Conservation (phyloP, 78 protist genomes). For the Dictyostelium intermedium region DNA sequence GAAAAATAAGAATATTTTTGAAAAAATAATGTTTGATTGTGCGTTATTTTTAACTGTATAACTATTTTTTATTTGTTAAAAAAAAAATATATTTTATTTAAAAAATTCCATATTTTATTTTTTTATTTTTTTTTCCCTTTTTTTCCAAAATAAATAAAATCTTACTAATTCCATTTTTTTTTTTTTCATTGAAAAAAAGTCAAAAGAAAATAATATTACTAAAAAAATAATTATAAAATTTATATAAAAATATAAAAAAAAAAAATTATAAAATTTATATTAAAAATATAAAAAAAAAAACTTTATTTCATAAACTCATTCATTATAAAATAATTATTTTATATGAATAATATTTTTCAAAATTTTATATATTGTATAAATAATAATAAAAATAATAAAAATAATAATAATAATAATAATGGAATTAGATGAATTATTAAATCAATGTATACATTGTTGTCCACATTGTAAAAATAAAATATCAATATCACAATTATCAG, state of each 20-base stretch:
- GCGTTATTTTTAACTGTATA: not conserved
- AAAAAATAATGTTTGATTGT: not conserved
- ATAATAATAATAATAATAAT: not conserved
- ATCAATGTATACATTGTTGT: conserved; percentile 7
- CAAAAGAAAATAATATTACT: not conserved
- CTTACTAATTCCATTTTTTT: not conserved
- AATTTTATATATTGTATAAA: not conserved
- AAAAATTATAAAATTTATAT: too few relatives aligned
- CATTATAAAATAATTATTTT: too few relatives aligned
- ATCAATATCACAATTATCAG: not conserved
- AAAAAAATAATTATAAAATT: too few relatives aligned
- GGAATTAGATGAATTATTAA: not conserved
- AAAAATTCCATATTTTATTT: too few relatives aligned
- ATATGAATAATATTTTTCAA: too few relatives aligned
- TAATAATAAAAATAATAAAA: not conserved
- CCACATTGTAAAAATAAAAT: conserved; percentile 17
- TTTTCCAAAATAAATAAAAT: not conserved
- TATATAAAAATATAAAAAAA: too few relatives aligned
- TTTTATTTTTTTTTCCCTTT: too few relatives aligned
- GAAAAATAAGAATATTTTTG: not conserved
- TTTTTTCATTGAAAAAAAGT: not conserved
- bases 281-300: too few relatives aligned
- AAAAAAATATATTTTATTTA: too few relatives aligned
- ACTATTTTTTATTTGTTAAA: too few relatives aligned
- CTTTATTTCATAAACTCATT: not conserved